Conservation (phyloP, 208 protist species). For the Phytomonas sp. region DNA sequence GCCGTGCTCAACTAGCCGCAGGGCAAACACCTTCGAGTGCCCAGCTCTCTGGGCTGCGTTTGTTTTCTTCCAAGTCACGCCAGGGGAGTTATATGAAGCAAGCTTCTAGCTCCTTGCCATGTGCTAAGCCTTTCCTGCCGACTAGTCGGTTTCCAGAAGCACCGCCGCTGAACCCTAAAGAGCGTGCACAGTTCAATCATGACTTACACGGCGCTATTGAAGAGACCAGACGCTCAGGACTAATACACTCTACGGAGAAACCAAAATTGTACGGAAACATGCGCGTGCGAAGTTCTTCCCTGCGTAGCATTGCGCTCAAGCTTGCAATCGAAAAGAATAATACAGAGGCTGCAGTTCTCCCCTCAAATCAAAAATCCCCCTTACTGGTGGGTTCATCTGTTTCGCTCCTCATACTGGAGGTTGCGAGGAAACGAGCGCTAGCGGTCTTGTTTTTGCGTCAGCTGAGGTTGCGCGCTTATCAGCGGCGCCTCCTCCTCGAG, state of each 20-base stretch:
- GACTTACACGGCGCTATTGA: constrained; percentile 21
- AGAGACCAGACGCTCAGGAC: not conserved
- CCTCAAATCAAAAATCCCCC: not conserved
- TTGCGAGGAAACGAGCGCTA: constrained; percentile 42
- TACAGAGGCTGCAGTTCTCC: not conserved
- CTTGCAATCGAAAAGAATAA: not conserved
- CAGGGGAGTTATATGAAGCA: not conserved
- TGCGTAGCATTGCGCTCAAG: not conserved
- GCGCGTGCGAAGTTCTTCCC: not conserved
- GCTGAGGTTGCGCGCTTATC: constrained; percentile 35
- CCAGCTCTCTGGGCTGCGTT: constrained; percentile 10
- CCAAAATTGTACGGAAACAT: not conserved
- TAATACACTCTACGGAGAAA: not conserved
- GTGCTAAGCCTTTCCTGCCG: constrained; percentile 15
- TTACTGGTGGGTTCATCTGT: constrained; percentile 25
- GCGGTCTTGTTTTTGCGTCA: constrained; percentile 49
- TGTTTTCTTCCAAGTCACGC: constrained; percentile 21
- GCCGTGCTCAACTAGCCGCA: not conserved
- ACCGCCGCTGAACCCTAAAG: constrained; percentile 15
- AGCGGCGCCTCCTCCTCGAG: constrained; percentile 16
- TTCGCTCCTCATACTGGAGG: constrained; percentile 49
- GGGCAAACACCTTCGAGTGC: not conserved
- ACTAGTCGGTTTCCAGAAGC: constrained; percentile 24
- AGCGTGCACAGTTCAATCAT: constrained; percentile 17
- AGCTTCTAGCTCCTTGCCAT: not conserved